Percentiles rank a stretch among this genome's conserved stretches.
phyloP scores from a whole-genome alignment of 345 rosid species.

The Citrus sinensis region DNA sequence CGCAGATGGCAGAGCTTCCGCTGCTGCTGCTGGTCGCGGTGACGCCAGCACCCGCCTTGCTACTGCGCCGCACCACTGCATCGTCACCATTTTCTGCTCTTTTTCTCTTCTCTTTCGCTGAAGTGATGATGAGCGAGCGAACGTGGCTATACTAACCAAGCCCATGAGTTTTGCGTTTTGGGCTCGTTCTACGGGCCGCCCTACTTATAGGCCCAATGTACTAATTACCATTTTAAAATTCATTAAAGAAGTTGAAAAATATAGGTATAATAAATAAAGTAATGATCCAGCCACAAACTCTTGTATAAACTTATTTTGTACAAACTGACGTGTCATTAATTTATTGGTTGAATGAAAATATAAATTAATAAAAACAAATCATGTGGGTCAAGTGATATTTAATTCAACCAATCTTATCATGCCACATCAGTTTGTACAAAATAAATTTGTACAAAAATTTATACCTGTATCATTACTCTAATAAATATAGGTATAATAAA shows the following conservation, averaged over 20 bases:
- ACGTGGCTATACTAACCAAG: not conserved
- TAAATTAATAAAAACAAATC: no score
- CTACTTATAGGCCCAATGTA: not conserved
- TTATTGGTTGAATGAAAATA: no score
- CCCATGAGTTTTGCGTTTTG: not conserved
- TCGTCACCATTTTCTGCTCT: slow-evolving; percentile 40
- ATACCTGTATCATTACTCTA: no score
- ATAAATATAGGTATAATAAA: not conserved
- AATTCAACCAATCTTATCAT: no score
- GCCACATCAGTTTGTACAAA: no score
- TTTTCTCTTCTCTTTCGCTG: not conserved
- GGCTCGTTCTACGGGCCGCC: not conserved
- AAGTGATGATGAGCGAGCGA: not conserved
- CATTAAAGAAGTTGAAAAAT: not conserved
- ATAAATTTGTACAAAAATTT: no score
- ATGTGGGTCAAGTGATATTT: no score
- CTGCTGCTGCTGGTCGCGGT: slow-evolving; percentile 25
- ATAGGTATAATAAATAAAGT: not conserved
- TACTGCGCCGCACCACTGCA: slow-evolving; percentile 59
- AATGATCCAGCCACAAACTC: no score
- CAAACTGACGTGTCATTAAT: no score
- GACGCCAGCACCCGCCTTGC: slow-evolving; percentile 51
- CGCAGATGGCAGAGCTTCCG: slow-evolving; percentile 20
- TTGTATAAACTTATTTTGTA: no score
- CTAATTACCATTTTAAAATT: no score